Percentiles rank a stretch among this genome's conserved stretches.
Conservation (phyloP, 768 basidiomycete genomes). For the Coprinopsis cinerea region DNA sequence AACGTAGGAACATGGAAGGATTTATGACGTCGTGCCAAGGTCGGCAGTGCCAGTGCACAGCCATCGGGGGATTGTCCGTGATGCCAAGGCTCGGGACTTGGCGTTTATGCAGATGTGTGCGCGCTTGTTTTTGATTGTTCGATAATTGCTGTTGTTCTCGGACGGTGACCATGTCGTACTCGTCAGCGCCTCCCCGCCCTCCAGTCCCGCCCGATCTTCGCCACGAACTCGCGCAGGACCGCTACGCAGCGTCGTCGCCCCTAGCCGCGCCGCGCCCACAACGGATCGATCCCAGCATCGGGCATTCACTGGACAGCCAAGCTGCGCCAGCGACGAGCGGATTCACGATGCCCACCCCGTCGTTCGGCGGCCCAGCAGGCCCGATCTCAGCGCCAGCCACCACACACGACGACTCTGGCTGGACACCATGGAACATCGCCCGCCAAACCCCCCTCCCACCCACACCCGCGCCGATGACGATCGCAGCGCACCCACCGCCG, state of each 20-base stretch:
- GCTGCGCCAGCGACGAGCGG: neutral
- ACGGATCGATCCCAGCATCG: conserved; percentile 2
- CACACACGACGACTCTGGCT: conserved; percentile 11
- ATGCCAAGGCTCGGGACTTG: too few species aligned
- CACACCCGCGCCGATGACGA: conserved; percentile 18
- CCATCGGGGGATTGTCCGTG: too few species aligned
- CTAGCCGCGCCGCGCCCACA: conserved; percentile 1
- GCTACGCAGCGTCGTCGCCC: neutral
- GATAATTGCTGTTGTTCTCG: too few species aligned
- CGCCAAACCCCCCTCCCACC: conserved; percentile 11
- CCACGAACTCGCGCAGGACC: neutral
- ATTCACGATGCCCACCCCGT: conserved; percentile 1
- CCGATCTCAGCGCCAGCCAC: conserved; percentile 4
- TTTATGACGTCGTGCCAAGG: too few species aligned
- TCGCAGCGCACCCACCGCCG: conserved; percentile 15
- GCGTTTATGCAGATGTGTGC: too few species aligned
- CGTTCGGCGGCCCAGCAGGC: conserved; percentile 6
- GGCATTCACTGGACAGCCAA: neutral
- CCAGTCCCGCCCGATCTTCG: neutral
- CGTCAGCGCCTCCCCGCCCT: neutral
- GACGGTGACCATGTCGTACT: too few species aligned
- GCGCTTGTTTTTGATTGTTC: too few species aligned
- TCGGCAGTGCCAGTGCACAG: too few species aligned
- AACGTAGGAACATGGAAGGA: too few species aligned
- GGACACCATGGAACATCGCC: conserved; percentile 15